Conservation (phyloP, 441 rosid genomes). For the Kokia cookei region DNA sequence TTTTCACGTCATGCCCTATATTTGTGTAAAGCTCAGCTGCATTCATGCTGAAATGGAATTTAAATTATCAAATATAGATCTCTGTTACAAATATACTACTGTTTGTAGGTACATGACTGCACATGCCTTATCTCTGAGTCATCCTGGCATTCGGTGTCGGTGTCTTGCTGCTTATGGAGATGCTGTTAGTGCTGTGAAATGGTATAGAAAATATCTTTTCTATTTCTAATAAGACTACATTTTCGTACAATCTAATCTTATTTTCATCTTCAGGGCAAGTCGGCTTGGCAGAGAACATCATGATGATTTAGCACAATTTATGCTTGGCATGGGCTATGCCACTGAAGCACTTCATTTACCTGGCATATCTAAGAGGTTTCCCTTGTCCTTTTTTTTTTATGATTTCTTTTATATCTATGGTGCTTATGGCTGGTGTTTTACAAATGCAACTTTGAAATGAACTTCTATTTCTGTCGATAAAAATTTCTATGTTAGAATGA, state of each 20-base stretch:
- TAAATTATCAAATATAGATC: not conserved
- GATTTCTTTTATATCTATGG: not conserved
- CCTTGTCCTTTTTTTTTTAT: not conserved
- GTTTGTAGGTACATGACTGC: constrained; percentile 89
- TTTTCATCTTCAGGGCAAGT: constrained; percentile 73
- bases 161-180: constrained; percentile 99
- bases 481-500: not conserved
- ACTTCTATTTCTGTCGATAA: not conserved
- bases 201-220: constrained; percentile 38
- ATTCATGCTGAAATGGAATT: not conserved
- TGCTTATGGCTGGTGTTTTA: not conserved
- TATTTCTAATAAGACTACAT: constrained; percentile 3
- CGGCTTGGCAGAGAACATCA: constrained; percentile 99
- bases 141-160: constrained; percentile 97
- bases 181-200: constrained; percentile 98
- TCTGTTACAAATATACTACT: not conserved
- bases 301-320: constrained; percentile 94
- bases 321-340: constrained; percentile 99
- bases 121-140: constrained; percentile 93
- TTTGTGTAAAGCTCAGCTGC: not conserved
- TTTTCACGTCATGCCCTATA: not conserved
- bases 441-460: not conserved
- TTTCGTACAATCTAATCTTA: constrained; percentile 10
- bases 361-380: constrained; percentile 97
- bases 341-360: constrained; percentile 99